Evolutionary conservation across 495 filamentous ascomycete species (phyloP), one percentile per base, ranked within the genome.

Genomic region (Penicillium pulvis): DNA sequence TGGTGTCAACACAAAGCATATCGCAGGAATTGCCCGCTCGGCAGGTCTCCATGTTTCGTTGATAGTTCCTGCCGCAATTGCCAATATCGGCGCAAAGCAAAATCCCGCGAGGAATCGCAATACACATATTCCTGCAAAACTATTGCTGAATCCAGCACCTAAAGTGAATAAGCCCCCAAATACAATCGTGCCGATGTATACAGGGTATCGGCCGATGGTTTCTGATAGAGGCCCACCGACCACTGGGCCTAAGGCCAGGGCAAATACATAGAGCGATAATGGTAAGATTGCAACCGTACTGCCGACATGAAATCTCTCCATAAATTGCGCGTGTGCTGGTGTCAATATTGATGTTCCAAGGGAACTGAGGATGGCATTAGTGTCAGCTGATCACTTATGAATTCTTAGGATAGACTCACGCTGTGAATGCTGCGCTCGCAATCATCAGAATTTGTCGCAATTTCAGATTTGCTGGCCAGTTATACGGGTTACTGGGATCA

Each of bases 41-140:
- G 66, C 65, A 14, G 60, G 60, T 33, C 45, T 63, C 39, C 73
- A 78, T 1, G 80, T 63, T 60, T 83, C 80, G 20, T 77, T 76
- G 58, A 81, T 75, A 0, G 77, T 79, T 0, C 79, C 79, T 7
- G 61, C 75, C 8, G 73, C 78, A 10, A 82, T 68, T 2, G 77
- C 67, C 12, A 81, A 30, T 3, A 75, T 71, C 2, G 75, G 67
- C 1, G 66, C 67, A 17, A 56, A 65, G 66, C 71, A 73, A 17
- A 85, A 71, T 0, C 88, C 88, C 2, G 87, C 83, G 23, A 91
- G 73, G 61, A 90, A 83, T 1, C 88, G 79, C 20, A 83, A 75
- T 33, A 86, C 72, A 26, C 81, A 73, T 4, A 90, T 60, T 0
- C 74, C 76, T 19, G 73, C 81, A 42, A 90, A 81, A 7, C 72